phyloP scores from a whole-genome alignment of 2,329 filamentous ascomycete genomes.

The Paraconiothyrium sp. region DNA sequence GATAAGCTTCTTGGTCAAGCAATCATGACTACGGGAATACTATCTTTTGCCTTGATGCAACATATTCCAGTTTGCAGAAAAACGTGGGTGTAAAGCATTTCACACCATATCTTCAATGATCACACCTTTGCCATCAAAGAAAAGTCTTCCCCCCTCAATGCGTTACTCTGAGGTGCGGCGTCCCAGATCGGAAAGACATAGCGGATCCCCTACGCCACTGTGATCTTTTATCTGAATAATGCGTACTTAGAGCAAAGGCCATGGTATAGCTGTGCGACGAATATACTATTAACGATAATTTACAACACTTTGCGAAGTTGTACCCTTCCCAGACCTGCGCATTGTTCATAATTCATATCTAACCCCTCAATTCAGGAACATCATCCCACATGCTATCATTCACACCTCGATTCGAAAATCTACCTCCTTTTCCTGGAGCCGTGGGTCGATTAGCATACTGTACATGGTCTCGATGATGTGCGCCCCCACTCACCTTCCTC shows the following conservation, averaged over 20 bases:
- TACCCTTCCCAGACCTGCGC: not conserved
- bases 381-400: not conserved
- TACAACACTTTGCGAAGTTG: not conserved
- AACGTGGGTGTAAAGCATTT: too few relatives aligned
- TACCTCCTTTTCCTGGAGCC: not conserved
- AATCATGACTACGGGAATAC: too few relatives aligned
- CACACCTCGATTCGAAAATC: not conserved
- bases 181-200: not conserved
- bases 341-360: not conserved
- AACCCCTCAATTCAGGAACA: conserved; percentile 7
- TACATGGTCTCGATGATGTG: not conserved
- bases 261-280: not conserved
- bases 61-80: too few relatives aligned
- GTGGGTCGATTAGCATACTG: not conserved
- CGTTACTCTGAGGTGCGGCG: too few relatives aligned
- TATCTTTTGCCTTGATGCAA: too few relatives aligned
- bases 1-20: too few relatives aligned
- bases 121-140: too few relatives aligned
- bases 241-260: too few relatives aligned
- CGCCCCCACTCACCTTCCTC: conserved; percentile 3
- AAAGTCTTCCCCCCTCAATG: too few relatives aligned
- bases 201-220: not conserved
- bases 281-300: not conserved
- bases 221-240: not conserved
- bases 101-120: too few relatives aligned